phyloP scores from a whole-genome alignment of 106 monocot genomes.

The Dendrobium chrysotoxum region DNA sequence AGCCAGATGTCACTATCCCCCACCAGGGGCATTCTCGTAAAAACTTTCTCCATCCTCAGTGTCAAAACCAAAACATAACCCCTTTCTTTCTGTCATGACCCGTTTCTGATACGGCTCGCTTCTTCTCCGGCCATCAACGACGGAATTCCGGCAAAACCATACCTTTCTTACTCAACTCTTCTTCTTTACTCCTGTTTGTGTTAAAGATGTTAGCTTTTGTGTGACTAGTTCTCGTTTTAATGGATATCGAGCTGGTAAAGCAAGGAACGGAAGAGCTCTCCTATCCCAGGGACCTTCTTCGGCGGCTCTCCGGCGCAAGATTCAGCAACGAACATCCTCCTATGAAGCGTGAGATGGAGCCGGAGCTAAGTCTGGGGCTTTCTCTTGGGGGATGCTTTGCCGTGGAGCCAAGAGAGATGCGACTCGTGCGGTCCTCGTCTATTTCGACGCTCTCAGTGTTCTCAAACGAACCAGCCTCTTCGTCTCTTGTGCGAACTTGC shows the following conservation, averaged over 20 bases:
- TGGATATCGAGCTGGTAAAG: conserved; percentile 9
- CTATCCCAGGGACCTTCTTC: conserved; percentile 32
- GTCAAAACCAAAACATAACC: neutral
- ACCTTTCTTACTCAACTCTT: neutral
- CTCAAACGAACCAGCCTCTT: neutral
- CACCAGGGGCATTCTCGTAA: neutral
- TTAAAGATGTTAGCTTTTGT: neutral
- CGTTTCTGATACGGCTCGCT: neutral
- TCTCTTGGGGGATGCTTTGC: conserved; percentile 60
- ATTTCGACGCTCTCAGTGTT: conserved; percentile 22
- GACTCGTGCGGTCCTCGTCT: conserved; percentile 42
- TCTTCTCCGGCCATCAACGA: neutral
- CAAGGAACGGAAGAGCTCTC: conserved; percentile 16
- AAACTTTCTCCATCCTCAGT: neutral
- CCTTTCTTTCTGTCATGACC: neutral
- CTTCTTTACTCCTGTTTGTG: neutral
- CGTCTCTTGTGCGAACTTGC: conserved; percentile 20
- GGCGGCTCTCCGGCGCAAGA: conserved; percentile 9
- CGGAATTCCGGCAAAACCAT: neutral
- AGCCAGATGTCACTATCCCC: neutral
- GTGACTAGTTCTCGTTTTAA: neutral
- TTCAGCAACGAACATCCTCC: neutral
- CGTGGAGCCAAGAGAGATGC: conserved; percentile 23
- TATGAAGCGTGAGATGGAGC: conserved; percentile 6
- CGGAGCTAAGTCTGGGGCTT: conserved; percentile 62